These are phyloP conservation scores for Cystoderma amianthinum DNA, from an alignment of 768 basidiomycete species.

Conservation along the genomic window DNA sequence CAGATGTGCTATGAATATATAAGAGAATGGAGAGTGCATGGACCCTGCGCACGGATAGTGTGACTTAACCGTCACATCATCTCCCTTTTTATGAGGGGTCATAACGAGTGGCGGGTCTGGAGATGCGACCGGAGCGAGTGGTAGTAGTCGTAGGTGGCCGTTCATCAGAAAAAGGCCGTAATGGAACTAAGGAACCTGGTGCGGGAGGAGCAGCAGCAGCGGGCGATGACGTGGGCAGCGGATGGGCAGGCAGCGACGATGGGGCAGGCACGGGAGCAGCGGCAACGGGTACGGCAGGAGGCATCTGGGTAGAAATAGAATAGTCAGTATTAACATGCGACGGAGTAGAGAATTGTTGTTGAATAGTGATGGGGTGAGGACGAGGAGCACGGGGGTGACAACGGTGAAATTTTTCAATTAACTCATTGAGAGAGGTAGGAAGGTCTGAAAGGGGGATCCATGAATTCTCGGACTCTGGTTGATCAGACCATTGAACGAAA, in stretches of 20 bases:
- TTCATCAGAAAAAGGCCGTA: constrained; percentile 10
- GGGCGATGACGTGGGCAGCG: constrained; percentile 6
- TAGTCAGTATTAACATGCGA: background rate
- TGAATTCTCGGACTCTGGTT: constrained; percentile 19
- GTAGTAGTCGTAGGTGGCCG: constrained; percentile 13
- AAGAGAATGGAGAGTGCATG: no score
- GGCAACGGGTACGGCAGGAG: background rate
- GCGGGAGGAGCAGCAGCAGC: constrained; percentile 1
- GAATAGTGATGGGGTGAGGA: constrained; percentile 13
- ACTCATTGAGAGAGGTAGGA: constrained; percentile 18
- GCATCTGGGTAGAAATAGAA: background rate
- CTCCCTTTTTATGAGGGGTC: constrained; percentile 5
- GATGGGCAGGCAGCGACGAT: background rate
- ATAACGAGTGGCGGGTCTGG: constrained; percentile 7
- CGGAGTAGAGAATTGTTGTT: background rate
- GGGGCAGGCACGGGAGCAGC: background rate
- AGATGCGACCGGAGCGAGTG: constrained; percentile 13
- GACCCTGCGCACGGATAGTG: no score
- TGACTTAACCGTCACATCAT: no score
- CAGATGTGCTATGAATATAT: no score
- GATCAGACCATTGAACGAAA: constrained; percentile 18
- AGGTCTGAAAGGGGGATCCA: constrained; percentile 30
- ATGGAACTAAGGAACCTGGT: no score
- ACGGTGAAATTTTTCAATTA: constrained; percentile 25
- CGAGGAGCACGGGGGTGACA: constrained; percentile 19